phyloP scores from a whole-genome alignment of 2,329 filamentous ascomycete species.

The Simplicillium sp. region DNA sequence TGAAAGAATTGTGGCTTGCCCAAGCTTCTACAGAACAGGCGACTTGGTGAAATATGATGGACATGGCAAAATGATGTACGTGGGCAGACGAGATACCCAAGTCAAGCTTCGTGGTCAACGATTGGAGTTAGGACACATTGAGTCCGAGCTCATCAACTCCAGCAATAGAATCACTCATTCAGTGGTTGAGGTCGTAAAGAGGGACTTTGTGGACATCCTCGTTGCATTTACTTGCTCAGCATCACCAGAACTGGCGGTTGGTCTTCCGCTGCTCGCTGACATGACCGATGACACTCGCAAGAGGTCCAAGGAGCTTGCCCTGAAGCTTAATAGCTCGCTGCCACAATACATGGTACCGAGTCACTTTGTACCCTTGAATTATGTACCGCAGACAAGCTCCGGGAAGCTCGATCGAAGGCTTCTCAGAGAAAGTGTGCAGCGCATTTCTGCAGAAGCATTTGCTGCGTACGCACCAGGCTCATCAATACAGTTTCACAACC shows the following conservation, averaged over 20 bases:
- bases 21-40: conserved; percentile 3
- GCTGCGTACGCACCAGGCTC: not conserved
- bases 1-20: conserved; percentile 18
- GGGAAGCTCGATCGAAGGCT: not conserved
- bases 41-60: conserved; percentile 11
- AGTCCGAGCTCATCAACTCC: not conserved
- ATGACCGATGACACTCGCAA: not conserved
- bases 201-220: not conserved
- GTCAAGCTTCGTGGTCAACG: conserved; percentile 44
- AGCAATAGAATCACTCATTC: not conserved
- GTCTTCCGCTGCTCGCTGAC: not conserved
- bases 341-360: conserved; percentile 1
- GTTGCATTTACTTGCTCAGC: too few species aligned
- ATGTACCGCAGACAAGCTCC: not conserved
- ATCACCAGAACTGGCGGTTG: too few species aligned
- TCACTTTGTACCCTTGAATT: not conserved
- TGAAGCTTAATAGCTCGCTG: not conserved
- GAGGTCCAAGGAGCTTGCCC: not conserved
- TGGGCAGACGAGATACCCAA: conserved; percentile 41
- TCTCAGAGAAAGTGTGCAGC: not conserved
- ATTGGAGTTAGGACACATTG: conserved; percentile 27
- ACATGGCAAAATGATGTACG: conserved; percentile 23
- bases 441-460: not conserved
- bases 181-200: not conserved
- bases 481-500: not conserved